phyloP scores from a whole-genome alignment of 495 filamentous ascomycete genomes.

The Penicillium subrubescens region DNA sequence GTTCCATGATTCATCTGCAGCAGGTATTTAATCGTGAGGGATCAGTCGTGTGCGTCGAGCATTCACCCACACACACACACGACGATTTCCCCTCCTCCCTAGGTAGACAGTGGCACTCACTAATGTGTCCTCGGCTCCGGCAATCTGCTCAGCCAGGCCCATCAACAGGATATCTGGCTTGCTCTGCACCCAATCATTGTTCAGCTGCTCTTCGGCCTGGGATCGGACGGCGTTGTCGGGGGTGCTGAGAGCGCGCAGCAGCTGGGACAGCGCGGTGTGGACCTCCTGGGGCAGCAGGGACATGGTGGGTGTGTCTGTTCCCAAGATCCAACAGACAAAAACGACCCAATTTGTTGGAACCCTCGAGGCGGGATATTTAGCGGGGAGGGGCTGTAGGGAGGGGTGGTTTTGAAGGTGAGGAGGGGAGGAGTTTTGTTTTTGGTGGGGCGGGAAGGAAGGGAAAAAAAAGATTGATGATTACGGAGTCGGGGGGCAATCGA shows the following conservation, averaged over 20 bases:
- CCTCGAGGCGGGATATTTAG: conserved; percentile 29
- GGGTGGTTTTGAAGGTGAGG: conserved; percentile 21
- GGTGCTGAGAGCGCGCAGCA: conserved; percentile 85
- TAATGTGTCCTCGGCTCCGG: conserved; percentile 64
- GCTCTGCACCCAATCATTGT: conserved; percentile 80
- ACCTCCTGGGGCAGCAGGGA: conserved; percentile 81
- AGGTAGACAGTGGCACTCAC: conserved; percentile 50
- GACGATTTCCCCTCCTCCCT: background rate
- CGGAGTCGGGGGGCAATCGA: conserved; percentile 24
- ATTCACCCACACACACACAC: conserved; percentile 1
- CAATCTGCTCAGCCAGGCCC: conserved; percentile 91
- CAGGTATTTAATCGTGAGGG: background rate
- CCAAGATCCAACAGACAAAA: conserved; percentile 35
- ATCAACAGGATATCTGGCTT: conserved; percentile 86
- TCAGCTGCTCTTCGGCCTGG: conserved; percentile 85
- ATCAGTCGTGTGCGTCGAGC: background rate
- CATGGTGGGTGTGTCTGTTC: conserved; percentile 59
- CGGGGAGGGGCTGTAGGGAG: conserved; percentile 27
- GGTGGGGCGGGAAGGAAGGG: conserved; percentile 34
- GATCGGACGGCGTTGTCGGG: conserved; percentile 83
- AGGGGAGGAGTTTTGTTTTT: conserved; percentile 38
- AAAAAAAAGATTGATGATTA: conserved; percentile 38
- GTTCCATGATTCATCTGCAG: conserved; percentile 1
- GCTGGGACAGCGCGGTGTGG: conserved; percentile 77
- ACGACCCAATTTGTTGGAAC: conserved; percentile 25